Percentiles rank a stretch among this genome's conserved stretches.
Conservation (phyloP, 176 grass and related monocot genomes). For the Areca catechu region DNA sequence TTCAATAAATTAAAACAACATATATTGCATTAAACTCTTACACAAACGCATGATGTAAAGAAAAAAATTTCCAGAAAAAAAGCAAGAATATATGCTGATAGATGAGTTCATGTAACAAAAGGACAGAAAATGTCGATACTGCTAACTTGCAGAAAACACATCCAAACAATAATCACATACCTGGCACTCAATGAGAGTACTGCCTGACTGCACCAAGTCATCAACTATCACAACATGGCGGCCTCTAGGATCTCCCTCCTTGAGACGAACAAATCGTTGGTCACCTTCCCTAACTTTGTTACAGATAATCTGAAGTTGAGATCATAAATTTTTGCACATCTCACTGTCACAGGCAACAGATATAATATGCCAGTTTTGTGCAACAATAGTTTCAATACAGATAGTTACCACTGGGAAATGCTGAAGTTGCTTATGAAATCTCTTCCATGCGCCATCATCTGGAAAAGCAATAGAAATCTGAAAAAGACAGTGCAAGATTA, state of each 20-base stretch:
- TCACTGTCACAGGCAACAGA: too few relatives aligned
- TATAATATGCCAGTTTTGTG: too few relatives aligned
- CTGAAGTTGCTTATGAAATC: conserved; percentile 93
- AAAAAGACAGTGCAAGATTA: conserved; percentile 17
- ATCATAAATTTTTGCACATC: not conserved
- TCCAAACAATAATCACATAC: conserved; percentile 15
- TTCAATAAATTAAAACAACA: too few relatives aligned
- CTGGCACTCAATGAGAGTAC: conserved; percentile 97
- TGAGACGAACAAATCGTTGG: conserved; percentile 82
- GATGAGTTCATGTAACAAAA: too few relatives aligned
- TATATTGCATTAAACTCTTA: too few relatives aligned
- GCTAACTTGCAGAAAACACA: too few relatives aligned
- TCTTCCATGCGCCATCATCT: conserved; percentile 91
- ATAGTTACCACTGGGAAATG: conserved; percentile 86
- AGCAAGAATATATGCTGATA: too few relatives aligned
- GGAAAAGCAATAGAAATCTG: conserved; percentile 98
- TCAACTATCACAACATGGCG: conserved; percentile 90
- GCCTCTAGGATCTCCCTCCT: conserved; percentile 76
- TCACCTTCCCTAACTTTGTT: conserved; percentile 95
- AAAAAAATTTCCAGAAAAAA: too few relatives aligned
- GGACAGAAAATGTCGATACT: too few relatives aligned
- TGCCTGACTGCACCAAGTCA: conserved; percentile 91
- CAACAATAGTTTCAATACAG: not conserved
- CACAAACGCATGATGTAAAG: too few relatives aligned
- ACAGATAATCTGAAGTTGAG: conserved; percentile 56